phyloP scores from a whole-genome alignment of 768 basidiomycete genomes.

The Naganishia vaughanmartiniae region DNA sequence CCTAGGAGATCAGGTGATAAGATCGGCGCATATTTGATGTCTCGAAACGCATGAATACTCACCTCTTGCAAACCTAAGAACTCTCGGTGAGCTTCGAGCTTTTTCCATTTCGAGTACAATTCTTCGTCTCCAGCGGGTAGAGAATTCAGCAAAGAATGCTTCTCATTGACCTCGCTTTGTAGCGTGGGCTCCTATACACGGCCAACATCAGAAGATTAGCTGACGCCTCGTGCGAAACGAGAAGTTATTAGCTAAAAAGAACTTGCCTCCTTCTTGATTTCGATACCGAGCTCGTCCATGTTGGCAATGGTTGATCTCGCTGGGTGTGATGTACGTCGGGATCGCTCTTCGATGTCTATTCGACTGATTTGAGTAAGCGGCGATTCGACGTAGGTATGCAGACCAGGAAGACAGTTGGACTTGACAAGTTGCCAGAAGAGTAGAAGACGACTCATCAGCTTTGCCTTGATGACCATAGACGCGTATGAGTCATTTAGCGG shows the following conservation, averaged over 20 bases:
- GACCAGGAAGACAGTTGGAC: too few relatives aligned
- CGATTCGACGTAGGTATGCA: background rate
- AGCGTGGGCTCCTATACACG: conserved; percentile 78
- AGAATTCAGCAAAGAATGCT: conserved; percentile 78
- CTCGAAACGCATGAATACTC: conserved; percentile 12
- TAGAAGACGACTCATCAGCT: conserved; percentile 20
- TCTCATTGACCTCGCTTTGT: conserved; percentile 81
- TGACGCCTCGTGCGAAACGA: background rate
- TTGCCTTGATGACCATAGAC: background rate
- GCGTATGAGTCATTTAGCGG: conserved; percentile 13
- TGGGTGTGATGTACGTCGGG: background rate
- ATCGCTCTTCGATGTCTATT: background rate
- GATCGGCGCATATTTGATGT: background rate
- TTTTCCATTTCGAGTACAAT: conserved; percentile 95
- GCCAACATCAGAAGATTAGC: background rate
- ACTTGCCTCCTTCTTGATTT: conserved; percentile 73
- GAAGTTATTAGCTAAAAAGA: conserved; percentile 9
- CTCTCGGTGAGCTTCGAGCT: conserved; percentile 87
- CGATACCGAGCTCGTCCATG: conserved; percentile 90
- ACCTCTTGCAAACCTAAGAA: conserved; percentile 66
- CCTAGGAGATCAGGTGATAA: conserved; percentile 63
- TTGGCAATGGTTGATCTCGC: conserved; percentile 7
- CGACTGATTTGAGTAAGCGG: background rate
- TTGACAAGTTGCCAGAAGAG: too few relatives aligned
- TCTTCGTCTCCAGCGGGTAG: conserved; percentile 74